Evolutionary conservation across 371 early-diverging fungal genomes (phyloP).

Genomic region (Rhizomucor miehei): DNA sequence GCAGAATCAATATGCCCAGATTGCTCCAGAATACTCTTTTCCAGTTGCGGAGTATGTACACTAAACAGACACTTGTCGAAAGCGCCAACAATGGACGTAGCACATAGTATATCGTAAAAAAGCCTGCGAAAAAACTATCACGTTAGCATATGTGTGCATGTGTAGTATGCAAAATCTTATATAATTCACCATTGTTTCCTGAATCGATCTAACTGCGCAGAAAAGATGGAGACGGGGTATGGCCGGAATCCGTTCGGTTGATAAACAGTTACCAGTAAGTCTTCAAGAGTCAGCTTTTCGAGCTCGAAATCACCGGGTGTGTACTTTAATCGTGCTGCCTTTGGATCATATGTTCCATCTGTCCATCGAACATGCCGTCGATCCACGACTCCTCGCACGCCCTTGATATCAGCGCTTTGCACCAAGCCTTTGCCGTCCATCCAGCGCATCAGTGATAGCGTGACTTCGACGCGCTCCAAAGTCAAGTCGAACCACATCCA

Average conservation of each 20-base stretch:
- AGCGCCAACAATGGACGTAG: conserved; percentile 88
- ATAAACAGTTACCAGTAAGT: conserved; percentile 69
- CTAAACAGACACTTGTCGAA: conserved; percentile 94
- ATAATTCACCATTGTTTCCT: conserved; percentile 77
- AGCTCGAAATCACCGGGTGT: conserved; percentile 86
- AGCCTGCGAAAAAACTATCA: conserved; percentile 40
- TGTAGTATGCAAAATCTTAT: no score
- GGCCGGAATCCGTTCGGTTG: conserved; percentile 87
- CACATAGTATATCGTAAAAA: conserved; percentile 87
- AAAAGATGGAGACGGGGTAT: conserved; percentile 83
- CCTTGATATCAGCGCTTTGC: conserved; percentile 77
- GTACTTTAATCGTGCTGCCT: conserved; percentile 58
- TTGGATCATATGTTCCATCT: conserved; percentile 57
- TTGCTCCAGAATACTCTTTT: conserved; percentile 48
- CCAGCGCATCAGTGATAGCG: conserved; percentile 86
- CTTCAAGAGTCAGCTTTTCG: conserved; percentile 61
- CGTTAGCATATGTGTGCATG: no score
- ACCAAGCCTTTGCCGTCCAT: conserved; percentile 90
- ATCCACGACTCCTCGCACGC: conserved; percentile 89
- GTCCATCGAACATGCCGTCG: conserved; percentile 82
- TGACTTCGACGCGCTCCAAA: conserved; percentile 82
- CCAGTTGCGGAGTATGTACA: conserved; percentile 80
- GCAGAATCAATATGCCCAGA: conserved; percentile 41
- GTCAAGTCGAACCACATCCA: conserved; percentile 77
- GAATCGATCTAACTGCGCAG: conserved; percentile 78